phyloP scores from a whole-genome alignment of 176 grass and related monocot genomes.

The Eremochloa ophiuroides region DNA sequence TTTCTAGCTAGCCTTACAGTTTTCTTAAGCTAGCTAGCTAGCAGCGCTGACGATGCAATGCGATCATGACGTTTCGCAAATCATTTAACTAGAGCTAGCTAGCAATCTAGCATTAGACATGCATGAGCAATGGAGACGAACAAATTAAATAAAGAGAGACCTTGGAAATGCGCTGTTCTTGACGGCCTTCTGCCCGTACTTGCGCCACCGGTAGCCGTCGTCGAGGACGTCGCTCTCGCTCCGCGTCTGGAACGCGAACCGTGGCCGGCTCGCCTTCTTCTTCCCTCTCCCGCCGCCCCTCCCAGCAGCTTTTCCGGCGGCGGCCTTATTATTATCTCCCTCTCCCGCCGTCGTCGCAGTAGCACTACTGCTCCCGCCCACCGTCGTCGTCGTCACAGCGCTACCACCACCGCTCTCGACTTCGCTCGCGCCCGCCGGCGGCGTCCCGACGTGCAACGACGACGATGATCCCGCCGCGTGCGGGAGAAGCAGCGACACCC shows the following conservation, averaged over 20 bases:
- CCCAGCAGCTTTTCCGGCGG: slow-evolving; percentile 6
- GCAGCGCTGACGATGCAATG: not conserved
- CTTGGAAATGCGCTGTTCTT: slow-evolving; percentile 80
- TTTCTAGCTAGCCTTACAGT: too few species aligned
- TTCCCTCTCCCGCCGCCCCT: slow-evolving; percentile 7
- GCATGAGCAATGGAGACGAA: not conserved
- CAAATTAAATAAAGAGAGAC: not conserved
- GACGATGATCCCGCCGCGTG: not conserved
- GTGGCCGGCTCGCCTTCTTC: slow-evolving; percentile 50
- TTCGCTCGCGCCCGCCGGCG: not conserved
- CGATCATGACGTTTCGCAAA: not conserved
- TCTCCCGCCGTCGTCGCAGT: not conserved
- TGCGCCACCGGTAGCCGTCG: slow-evolving; percentile 91
- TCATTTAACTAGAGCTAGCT: too few species aligned
- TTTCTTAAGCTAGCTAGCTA: too few species aligned
- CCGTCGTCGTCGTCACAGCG: not conserved
- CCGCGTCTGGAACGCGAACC: slow-evolving; percentile 89
- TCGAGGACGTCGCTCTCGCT: slow-evolving; percentile 80
- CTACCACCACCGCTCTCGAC: not conserved
- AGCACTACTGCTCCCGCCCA: not conserved
- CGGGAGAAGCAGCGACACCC: slow-evolving; percentile 35
- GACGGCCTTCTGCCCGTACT: slow-evolving; percentile 93
- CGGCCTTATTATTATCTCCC: not conserved
- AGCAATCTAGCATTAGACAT: not conserved
- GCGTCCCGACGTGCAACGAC: not conserved